Percentiles rank a stretch among this genome's conserved stretches.
phyloP scores from a whole-genome alignment of 2,329 filamentous ascomycete species.

The Nothomitra cinnamomea region DNA sequence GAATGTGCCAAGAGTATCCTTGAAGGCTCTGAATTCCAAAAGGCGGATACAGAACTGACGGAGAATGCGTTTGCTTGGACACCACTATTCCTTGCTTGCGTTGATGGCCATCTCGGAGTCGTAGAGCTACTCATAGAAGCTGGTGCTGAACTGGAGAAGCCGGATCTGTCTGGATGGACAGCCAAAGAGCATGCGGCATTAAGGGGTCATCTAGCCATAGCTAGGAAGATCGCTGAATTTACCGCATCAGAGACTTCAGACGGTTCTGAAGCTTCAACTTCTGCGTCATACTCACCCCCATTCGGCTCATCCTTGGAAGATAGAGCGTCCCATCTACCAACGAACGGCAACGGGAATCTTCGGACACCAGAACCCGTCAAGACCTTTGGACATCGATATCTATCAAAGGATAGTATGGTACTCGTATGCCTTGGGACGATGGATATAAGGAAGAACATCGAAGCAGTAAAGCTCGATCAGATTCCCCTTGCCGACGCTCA shows the following conservation, averaged over 20 bases:
- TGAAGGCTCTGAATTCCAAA: constrained; percentile 50
- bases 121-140: constrained; percentile 62
- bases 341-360: constrained; percentile 22
- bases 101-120: constrained; percentile 66
- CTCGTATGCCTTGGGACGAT: constrained; percentile 87
- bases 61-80: constrained; percentile 90
- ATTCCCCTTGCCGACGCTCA: constrained; percentile 81
- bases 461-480: constrained; percentile 71
- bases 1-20: constrained; percentile 66
- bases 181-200: constrained; percentile 84
- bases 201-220: constrained; percentile 72
- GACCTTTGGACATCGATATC: constrained; percentile 87
- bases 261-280: constrained; percentile 16
- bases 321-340: constrained; percentile 22
- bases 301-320: constrained; percentile 25
- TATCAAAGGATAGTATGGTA: constrained; percentile 76
- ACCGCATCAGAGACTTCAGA: constrained; percentile 19
- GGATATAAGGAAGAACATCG: constrained; percentile 70
- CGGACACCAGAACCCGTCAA: constrained; percentile 65
- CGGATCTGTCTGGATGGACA: constrained; percentile 84
- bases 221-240: constrained; percentile 42
- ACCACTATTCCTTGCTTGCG: constrained; percentile 79
- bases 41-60: constrained; percentile 55
- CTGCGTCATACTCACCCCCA: constrained; percentile 23
- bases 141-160: constrained; percentile 55